Evolutionary conservation across 768 basidiomycete genomes (phyloP).

Genomic region (Boletales sp.): DNA sequence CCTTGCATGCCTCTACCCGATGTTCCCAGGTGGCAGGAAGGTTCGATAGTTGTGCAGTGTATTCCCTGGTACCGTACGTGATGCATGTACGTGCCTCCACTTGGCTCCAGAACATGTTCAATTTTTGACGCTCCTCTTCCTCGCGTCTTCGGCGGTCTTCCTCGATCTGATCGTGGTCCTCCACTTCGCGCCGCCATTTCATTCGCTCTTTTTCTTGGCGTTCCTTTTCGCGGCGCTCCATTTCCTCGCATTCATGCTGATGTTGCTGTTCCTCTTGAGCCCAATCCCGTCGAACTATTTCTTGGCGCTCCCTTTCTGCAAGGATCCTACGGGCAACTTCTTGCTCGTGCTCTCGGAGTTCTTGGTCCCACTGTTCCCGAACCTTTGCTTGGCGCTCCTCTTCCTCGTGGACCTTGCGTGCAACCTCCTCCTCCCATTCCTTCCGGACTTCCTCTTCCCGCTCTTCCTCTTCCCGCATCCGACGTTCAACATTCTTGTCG

Average conservation of each 20-base stretch:
- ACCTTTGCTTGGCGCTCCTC: conserved; percentile 1
- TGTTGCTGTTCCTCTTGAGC: conserved; percentile 2
- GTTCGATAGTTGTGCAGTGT: conserved; percentile 27
- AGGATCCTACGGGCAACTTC: neutral
- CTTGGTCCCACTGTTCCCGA: conserved; percentile 2
- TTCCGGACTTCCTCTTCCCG: conserved; percentile 1
- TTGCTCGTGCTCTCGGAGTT: conserved; percentile 2
- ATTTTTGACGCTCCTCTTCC: conserved; percentile 24
- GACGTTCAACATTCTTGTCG: neutral
- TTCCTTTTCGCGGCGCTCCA: conserved; percentile 7
- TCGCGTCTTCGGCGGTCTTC: conserved; percentile 18
- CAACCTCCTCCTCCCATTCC: neutral
- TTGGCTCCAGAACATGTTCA: conserved; percentile 23
- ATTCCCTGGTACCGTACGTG: conserved; percentile 25
- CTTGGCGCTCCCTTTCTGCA: conserved; percentile 7
- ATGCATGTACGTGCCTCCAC: conserved; percentile 20
- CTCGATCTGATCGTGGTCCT: conserved; percentile 13
- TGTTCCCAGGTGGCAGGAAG: conserved; percentile 20
- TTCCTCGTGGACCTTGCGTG: neutral
- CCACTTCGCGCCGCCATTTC: conserved; percentile 16
- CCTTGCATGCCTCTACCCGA: conserved; percentile 25
- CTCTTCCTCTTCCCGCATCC: conserved; percentile 5
- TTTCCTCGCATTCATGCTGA: conserved; percentile 6
- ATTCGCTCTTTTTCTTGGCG: conserved; percentile 6
- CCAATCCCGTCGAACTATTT: conserved; percentile 4